Evolutionary conservation across 192 early-diverging fungal genomes (phyloP), one percentile per base, ranked within the genome.

Genomic region (Fimicolochytrium jonesii): DNA sequence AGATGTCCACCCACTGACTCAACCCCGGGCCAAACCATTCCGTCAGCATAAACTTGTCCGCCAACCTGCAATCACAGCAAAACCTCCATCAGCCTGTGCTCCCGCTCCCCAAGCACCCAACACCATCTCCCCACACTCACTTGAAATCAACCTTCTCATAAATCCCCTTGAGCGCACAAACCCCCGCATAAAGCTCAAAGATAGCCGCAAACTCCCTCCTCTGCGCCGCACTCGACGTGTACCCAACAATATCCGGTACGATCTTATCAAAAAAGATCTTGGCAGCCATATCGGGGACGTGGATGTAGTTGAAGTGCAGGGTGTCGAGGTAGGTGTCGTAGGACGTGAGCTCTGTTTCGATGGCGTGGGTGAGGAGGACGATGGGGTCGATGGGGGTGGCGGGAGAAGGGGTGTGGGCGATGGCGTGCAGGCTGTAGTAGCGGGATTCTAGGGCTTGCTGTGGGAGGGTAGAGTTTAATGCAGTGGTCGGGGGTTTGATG

Each of bases 231-330:
- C 32, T 59, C 13, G 23, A 30, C 30, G 65, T 18, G 41, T 56
- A 72, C 0, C 23, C 20, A 15, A 74, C 70, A 6, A 78, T 61
- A 20, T 63, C 45, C 9, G 56, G 30, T n/a, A 36, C n/a, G 3
- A 71, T 32, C 1, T 22, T 37, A 22, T 70, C 59, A 28, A 60
- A 70, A 44, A 72, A 74, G 3, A 67, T 37, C 9, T 23, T 32
- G 31, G 72, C 70, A 39, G 68, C 77, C 3, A 78, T 59, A n/a
- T 68, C 52, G 0, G 77, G 77, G 15, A 78, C 36, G 51, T 74
- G 72, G 7, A 78, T 55, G 49, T 62, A 28, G 28, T 49, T 35
- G 44, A 53, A 68, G 55, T 33, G 30, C 25, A 57, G 33, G 3
- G 34, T 59, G 31, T 72, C 67, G 23, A 69, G 53, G 13, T 57